Evolutionary conservation across 495 filamentous ascomycete genomes (phyloP), one percentile per base, ranked within the genome.

Genomic region (Daldinia bambusicola): DNA sequence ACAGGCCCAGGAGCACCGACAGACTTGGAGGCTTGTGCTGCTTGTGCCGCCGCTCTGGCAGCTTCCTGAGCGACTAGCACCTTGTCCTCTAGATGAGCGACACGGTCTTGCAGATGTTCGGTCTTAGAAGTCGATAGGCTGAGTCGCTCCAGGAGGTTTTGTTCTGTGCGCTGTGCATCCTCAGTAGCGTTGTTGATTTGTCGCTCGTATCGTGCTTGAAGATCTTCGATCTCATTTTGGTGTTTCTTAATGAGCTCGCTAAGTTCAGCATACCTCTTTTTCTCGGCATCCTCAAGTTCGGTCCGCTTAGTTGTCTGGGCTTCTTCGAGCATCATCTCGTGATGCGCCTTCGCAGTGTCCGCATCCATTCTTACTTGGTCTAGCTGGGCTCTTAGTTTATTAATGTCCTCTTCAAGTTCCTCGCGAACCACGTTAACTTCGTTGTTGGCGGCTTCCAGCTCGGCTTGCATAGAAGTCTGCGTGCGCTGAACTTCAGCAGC

Each of bases 31-130:
- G 92, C 93, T 73, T 91, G 86, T 36, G 95, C 96, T 62, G 95
- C 93, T 75, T 91, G 87, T 31, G 88, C 94, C 62, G 95, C 96
- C 58, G 95, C 93, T 67, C 89, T 86, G 18, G 95, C 96, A 62
- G 95, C 95, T 74, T 93, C 89, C 73, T 95, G 93, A 45, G 96
- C 90, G 74, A 98, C 90, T 76, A 96, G 89, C 36, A 99, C 85
- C 77, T 92, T 93, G 79, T 97, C 92, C 78, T 97, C 92, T 1
- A 98, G 87, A 69, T 94, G 91, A 3, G 84, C 76, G 22, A 97
- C 86, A 67, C 90, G 91, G 62, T 97, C 94, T 72, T 93, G 89
- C 12, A 94, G 86, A 76, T 94, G 89, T 66, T 90, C 86, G 2
- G 88, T 84, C 84, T 94, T 95, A 31, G 93, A 90, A 32, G 93